These are phyloP conservation scores for Myriosclerotinia scirpicola DNA, from an alignment of 2,329 filamentous ascomycete species.

Conservation along the genomic window DNA sequence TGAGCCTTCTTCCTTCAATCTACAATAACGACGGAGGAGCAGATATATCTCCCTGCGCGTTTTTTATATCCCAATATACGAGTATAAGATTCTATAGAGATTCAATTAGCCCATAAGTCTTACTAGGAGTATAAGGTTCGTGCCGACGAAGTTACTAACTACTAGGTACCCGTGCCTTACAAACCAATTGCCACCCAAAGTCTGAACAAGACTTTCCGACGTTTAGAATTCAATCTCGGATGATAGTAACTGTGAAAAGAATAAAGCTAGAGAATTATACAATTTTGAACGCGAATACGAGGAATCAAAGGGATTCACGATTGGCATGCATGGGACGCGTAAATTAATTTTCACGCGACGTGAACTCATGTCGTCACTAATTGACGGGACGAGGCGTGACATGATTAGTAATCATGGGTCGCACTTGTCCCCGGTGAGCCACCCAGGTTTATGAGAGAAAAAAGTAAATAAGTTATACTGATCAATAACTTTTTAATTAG, in stretches of 20 bases:
- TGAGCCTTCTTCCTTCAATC: not conserved
- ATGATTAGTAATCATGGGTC: constrained; percentile 10
- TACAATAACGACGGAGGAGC: not conserved
- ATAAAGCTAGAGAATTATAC: not conserved
- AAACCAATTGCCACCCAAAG: not conserved
- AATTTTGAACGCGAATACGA: not conserved
- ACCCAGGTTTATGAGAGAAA: not conserved
- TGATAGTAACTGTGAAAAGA: not conserved
- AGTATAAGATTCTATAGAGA: not conserved
- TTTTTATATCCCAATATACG: not conserved
- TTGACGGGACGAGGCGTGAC: constrained; percentile 9
- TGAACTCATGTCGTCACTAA: constrained; percentile 19
- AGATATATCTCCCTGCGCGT: too few species aligned
- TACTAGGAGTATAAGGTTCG: not conserved
- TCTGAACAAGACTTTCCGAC: not conserved
- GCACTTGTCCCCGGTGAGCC: not conserved
- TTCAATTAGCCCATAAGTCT: too few species aligned
- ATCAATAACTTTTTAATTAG: too few species aligned
- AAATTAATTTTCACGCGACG: constrained; percentile 20
- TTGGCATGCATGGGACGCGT: constrained; percentile 14
- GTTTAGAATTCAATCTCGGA: not conserved
- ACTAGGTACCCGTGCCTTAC: not conserved
- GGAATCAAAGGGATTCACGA: not conserved
- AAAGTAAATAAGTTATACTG: too few species aligned
- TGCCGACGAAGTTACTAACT: not conserved